Percentiles rank a stretch among this genome's conserved stretches.
These are phyloP conservation scores for Diaporthe ampelina DNA, from an alignment of 2,329 filamentous ascomycete genomes.

Conservation along the genomic window DNA sequence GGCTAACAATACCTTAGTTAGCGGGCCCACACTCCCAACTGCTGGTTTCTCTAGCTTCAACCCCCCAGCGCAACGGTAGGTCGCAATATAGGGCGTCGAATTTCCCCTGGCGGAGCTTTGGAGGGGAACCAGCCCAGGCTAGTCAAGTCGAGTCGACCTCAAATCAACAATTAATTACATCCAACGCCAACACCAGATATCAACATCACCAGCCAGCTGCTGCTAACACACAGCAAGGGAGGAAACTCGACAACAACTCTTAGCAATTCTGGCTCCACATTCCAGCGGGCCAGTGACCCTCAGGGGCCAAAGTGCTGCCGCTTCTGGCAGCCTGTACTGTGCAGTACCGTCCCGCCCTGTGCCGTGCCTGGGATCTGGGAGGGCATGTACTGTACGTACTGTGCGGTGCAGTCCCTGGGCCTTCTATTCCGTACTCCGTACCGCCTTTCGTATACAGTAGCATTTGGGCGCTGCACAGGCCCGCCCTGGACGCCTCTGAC, in stretches of 20 bases:
- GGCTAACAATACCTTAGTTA: not conserved
- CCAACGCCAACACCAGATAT: not conserved
- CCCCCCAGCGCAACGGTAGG: slow-evolving; percentile 10
- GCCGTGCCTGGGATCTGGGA: slow-evolving; percentile 9
- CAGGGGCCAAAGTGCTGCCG: not conserved
- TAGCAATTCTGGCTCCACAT: not conserved
- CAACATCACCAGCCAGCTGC: slow-evolving; percentile 1
- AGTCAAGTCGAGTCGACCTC: not conserved
- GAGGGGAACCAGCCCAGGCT: not conserved
- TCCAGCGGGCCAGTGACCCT: slow-evolving; percentile 2
- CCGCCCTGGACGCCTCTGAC: slow-evolving; percentile 15
- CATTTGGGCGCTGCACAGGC: slow-evolving; percentile 1
- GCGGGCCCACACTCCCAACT: slow-evolving; percentile 3
- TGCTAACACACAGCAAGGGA: slow-evolving; percentile 4
- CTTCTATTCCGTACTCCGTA: slow-evolving; percentile 15
- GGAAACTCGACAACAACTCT: not conserved
- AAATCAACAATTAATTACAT: too few species aligned
- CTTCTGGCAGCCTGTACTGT: slow-evolving; percentile 1
- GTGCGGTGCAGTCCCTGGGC: not conserved
- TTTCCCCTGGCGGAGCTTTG: not conserved
- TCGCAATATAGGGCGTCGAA: not conserved
- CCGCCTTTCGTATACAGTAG: slow-evolving; percentile 14
- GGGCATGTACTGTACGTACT: not conserved
- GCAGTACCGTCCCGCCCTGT: slow-evolving; percentile 1
- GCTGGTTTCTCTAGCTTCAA: slow-evolving; percentile 4